These are phyloP conservation scores for Rhynchosporium agropyri DNA, from an alignment of 2,329 filamentous ascomycete genomes.

Conservation along the genomic window DNA sequence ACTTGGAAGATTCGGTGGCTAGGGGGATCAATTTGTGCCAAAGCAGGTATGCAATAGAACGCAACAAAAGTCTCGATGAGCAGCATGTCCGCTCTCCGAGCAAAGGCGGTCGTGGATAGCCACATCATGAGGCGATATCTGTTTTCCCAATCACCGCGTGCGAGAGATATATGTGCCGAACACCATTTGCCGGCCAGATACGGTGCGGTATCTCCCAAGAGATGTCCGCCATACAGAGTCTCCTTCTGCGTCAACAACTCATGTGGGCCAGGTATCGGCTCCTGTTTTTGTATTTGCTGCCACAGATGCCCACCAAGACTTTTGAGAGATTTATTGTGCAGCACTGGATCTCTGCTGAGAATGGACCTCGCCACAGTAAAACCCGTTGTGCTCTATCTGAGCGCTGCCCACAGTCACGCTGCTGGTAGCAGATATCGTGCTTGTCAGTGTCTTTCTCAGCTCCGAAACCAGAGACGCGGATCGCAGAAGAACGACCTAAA, in stretches of 20 bases:
- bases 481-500: slow-evolving; percentile 41
- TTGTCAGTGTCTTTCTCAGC: slow-evolving; percentile 39
- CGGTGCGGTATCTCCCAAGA: too few relatives aligned
- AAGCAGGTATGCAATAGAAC: slow-evolving; percentile 30
- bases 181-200: too few relatives aligned
- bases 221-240: too few relatives aligned
- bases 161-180: too few relatives aligned
- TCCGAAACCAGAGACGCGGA: slow-evolving; percentile 43
- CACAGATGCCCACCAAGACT: too few relatives aligned
- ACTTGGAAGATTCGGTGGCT: too few relatives aligned
- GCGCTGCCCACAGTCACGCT: slow-evolving; percentile 13
- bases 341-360: neutral
- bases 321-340: neutral
- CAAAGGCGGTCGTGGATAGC: slow-evolving; percentile 36
- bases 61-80: slow-evolving; percentile 37
- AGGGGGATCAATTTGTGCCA: slow-evolving; percentile 19
- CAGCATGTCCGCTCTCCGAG: slow-evolving; percentile 26
- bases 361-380: slow-evolving; percentile 20
- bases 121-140: slow-evolving; percentile 39
- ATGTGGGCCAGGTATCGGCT: too few relatives aligned
- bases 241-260: too few relatives aligned
- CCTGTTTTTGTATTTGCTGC: too few relatives aligned
- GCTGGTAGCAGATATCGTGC: slow-evolving; percentile 15
- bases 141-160: too few relatives aligned
- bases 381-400: slow-evolving; percentile 1